Evolutionary conservation across 805 yeast species (phyloP).

Genomic region (Candida ovalis): DNA sequence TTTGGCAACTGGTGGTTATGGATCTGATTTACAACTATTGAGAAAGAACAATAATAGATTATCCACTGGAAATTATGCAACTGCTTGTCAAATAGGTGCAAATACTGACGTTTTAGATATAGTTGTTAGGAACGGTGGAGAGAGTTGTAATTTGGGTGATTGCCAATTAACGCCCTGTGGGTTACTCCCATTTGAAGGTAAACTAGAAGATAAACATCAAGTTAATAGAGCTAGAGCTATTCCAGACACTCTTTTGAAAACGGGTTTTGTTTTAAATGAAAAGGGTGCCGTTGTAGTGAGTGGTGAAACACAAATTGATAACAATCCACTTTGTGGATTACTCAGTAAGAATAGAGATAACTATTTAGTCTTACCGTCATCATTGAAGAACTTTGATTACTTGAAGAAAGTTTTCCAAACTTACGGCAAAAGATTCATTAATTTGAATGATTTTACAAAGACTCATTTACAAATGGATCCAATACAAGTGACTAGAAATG

Average conservation of each 20-base stretch:
- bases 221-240: constrained; percentile 2
- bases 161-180: constrained; percentile 67
- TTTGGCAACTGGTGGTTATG: constrained; percentile 64
- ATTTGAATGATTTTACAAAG: background rate
- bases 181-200: constrained; percentile 40
- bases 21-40: constrained; percentile 36
- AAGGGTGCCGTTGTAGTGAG: constrained; percentile 9
- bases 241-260: constrained; percentile 5
- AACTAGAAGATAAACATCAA: background rate
- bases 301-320: constrained; percentile 1
- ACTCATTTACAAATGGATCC: background rate
- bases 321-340: constrained; percentile 8
- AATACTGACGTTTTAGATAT: constrained; percentile 59
- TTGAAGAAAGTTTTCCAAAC: background rate
- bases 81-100: constrained; percentile 45
- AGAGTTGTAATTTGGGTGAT: constrained; percentile 52
- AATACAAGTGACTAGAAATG: background rate
- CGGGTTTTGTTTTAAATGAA: constrained; percentile 8
- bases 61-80: constrained; percentile 32
- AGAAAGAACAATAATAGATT: background rate
- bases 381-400: background rate
- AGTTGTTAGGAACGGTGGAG: constrained; percentile 44
- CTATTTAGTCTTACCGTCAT: constrained; percentile 8
- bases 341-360: constrained; percentile 7
- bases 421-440: background rate